phyloP scores from a whole-genome alignment of 805 yeast species.

The Myxozyma melibiosi region DNA sequence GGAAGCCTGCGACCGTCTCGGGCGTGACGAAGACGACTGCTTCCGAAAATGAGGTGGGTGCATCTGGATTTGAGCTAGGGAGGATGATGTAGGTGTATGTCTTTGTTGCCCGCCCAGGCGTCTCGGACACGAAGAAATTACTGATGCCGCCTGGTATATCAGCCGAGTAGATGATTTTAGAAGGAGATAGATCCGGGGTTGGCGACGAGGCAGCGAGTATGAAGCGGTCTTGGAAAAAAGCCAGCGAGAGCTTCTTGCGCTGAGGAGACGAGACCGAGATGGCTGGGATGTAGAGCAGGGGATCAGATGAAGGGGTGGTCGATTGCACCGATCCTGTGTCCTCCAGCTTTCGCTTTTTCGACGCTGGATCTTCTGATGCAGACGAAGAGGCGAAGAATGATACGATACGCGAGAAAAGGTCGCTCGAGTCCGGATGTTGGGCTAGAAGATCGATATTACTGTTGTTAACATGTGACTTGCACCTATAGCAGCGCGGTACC shows the following conservation, averaged over 20 bases:
- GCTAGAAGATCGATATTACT: background rate
- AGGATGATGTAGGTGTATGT: conserved; percentile 13
- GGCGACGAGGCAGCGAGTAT: conserved; percentile 15
- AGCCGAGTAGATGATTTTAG: background rate
- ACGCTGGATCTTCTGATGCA: background rate
- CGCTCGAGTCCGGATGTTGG: conserved; percentile 2
- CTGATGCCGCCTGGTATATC: background rate
- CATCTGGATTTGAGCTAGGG: background rate
- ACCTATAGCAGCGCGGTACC: no score
- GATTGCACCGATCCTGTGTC: background rate
- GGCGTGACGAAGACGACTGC: conserved; percentile 27
- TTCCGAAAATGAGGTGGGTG: conserved; percentile 18
- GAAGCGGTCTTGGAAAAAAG: conserved; percentile 17
- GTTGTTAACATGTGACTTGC: background rate
- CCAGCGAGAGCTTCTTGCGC: conserved; percentile 33
- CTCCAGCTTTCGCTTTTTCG: conserved; percentile 11
- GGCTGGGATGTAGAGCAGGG: conserved; percentile 19
- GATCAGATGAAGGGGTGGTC: background rate
- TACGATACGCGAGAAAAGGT: background rate
- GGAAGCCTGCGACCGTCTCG: conserved; percentile 8
- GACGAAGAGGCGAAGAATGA: conserved; percentile 3
- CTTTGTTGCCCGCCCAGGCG: conserved; percentile 29
- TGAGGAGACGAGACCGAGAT: conserved; percentile 33
- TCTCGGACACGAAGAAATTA: conserved; percentile 12
- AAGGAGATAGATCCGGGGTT: background rate